Evolutionary conservation across 306 rosid species (phyloP).

Genomic region (Rosa persica): DNA sequence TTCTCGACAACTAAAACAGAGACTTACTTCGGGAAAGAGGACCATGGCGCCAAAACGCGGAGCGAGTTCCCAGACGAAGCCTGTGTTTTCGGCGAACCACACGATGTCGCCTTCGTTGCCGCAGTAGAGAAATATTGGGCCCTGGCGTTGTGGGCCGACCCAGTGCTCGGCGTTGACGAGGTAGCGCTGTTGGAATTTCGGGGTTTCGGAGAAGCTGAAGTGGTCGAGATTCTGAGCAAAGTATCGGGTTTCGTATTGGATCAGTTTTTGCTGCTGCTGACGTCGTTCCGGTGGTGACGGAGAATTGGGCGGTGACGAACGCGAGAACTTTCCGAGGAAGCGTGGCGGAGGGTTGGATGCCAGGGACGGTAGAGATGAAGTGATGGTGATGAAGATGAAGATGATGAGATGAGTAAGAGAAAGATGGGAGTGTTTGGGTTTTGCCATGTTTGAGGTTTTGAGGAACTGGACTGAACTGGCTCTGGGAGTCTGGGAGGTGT

Average conservation of each 20-base stretch:
- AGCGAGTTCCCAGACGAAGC: constrained; percentile 87
- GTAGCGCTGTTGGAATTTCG: constrained; percentile 68
- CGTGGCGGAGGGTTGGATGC: constrained; percentile 42
- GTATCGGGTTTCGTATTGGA: constrained; percentile 57
- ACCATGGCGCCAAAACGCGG: constrained; percentile 81
- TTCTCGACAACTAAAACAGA: neutral
- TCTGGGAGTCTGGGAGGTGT: neutral
- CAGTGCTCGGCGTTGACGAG: constrained; percentile 72
- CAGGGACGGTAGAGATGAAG: constrained; percentile 20
- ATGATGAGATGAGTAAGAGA: neutral
- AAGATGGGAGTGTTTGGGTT: constrained; percentile 12
- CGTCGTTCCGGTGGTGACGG: neutral
- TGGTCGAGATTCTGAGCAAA: constrained; percentile 78
- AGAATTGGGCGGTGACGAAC: constrained; percentile 1
- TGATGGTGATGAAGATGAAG: neutral
- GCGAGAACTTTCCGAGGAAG: constrained; percentile 45
- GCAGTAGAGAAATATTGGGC: constrained; percentile 83
- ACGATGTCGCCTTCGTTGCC: constrained; percentile 91
- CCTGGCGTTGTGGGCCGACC: constrained; percentile 45
- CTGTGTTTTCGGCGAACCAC: constrained; percentile 83
- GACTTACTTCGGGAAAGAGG: constrained; percentile 72
- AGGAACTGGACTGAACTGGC: neutral
- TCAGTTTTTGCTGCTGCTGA: neutral
- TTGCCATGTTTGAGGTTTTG: constrained; percentile 22
- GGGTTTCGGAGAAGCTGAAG: constrained; percentile 63